Evolutionary conservation across 192 early-diverging fungal species (phyloP).

Genomic region (Coemansia sp.): DNA sequence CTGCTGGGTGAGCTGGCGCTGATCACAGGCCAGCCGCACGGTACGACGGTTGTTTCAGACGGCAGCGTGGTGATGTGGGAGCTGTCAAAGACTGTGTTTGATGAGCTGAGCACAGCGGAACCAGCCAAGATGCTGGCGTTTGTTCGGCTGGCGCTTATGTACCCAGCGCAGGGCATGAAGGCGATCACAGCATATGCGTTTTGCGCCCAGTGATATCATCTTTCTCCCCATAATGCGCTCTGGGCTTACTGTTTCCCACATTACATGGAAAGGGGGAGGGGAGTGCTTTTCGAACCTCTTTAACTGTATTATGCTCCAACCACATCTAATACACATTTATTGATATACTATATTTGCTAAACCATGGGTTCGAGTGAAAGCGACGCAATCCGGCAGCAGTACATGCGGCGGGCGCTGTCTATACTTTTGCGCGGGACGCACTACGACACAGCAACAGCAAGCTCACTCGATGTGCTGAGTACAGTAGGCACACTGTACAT

Average conservation of each 20-base stretch:
- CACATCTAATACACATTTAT: too few relatives aligned
- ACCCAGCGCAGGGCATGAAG: constrained; percentile 63
- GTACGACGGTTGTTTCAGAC: constrained; percentile 63
- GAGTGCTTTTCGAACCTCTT: too few relatives aligned
- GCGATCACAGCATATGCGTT: constrained; percentile 56
- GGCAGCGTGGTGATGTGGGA: constrained; percentile 72
- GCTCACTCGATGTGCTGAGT: constrained; percentile 43
- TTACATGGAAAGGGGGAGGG: too few relatives aligned
- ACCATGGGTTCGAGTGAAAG: constrained; percentile 21
- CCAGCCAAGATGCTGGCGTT: constrained; percentile 75
- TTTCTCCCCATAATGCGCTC: neutral
- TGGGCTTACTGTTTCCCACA: neutral
- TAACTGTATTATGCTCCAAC: too few relatives aligned
- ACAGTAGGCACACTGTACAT: constrained; percentile 43
- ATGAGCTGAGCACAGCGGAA: constrained; percentile 65
- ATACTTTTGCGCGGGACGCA: constrained; percentile 29
- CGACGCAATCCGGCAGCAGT: constrained; percentile 29
- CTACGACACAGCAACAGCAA: constrained; percentile 28
- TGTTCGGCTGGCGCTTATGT: constrained; percentile 72
- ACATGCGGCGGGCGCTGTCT: constrained; percentile 40
- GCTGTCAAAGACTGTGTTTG: constrained; percentile 63
- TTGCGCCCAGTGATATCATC: constrained; percentile 25
- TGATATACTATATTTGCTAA: neutral
- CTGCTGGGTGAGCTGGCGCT: constrained; percentile 87
- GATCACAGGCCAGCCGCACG: constrained; percentile 60